A percentile compares a stretch with the other conserved stretches of the same genome.
phyloP scores from a whole-genome alignment of 73 alveolate species.

The Paramecium sexaurelia region DNA sequence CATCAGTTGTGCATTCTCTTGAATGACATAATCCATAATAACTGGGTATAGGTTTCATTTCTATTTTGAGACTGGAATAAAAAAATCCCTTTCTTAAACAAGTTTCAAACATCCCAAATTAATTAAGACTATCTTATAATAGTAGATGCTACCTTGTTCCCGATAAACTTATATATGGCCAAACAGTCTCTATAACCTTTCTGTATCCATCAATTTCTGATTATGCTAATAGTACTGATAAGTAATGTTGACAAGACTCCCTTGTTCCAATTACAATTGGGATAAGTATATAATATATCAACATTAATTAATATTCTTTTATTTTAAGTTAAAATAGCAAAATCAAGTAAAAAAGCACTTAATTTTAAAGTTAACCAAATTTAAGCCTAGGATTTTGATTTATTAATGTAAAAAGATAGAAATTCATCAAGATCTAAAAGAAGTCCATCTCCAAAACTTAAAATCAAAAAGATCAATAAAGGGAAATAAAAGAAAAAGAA shows the following conservation, averaged over 20 bases:
- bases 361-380: neutral
- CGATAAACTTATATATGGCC: neutral
- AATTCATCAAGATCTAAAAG: neutral
- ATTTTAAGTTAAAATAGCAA: neutral
- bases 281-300: neutral
- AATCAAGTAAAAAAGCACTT: neutral
- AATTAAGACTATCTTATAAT: neutral
- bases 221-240: neutral
- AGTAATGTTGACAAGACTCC: neutral
- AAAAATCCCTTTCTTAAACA: neutral
- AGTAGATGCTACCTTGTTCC: neutral
- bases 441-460: neutral
- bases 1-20: constrained; percentile 17
- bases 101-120: neutral
- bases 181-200: neutral
- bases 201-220: neutral
- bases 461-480: neutral
- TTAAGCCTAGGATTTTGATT: neutral
- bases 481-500: neutral
- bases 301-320: neutral
- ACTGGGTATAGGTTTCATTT: neutral
- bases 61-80: neutral
- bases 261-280: neutral
- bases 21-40: constrained; percentile 35
- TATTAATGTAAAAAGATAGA: neutral